Evolutionary conservation across 2,329 filamentous ascomycete species (phyloP).

Genomic region (Microcera coccophila): DNA sequence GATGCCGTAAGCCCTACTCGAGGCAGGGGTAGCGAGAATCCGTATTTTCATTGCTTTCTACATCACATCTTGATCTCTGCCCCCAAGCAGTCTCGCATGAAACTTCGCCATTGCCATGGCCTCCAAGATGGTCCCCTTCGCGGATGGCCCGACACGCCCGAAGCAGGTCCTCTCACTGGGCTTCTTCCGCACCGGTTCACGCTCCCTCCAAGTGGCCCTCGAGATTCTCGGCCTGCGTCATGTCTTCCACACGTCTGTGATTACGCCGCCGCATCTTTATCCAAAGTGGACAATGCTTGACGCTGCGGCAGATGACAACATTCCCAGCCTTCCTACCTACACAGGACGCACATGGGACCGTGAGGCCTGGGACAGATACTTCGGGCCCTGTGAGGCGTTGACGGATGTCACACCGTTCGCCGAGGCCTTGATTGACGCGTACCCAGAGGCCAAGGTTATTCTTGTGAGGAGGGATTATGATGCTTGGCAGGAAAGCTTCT

Average conservation of each 20-base stretch:
- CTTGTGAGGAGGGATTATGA: background rate
- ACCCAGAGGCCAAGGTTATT: background rate
- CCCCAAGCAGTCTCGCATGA: too few relatives aligned
- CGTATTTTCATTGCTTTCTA: too few relatives aligned
- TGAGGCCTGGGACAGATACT: background rate
- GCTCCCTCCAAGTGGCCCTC: constrained; percentile 15
- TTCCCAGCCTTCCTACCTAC: background rate
- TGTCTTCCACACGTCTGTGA: constrained; percentile 16
- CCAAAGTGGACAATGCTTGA: background rate
- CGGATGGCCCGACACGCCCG: background rate
- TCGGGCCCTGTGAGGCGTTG: background rate
- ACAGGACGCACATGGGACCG: background rate
- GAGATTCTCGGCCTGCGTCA: constrained; percentile 12
- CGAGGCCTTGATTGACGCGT: background rate
- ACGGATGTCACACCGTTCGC: background rate
- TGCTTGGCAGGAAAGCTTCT: background rate
- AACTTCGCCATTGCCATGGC: too few relatives aligned
- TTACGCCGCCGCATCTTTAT: background rate
- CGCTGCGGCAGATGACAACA: background rate
- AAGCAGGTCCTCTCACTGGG: background rate
- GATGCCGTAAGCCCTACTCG: too few relatives aligned
- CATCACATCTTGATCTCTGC: too few relatives aligned
- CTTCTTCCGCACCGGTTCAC: constrained; percentile 12
- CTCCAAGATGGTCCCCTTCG: background rate
- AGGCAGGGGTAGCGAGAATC: too few relatives aligned